Percentiles rank a stretch among this genome's conserved stretches.
Evolutionary conservation across 495 filamentous ascomycete genomes (phyloP).

Genomic region (Daldinia vernicosa): DNA sequence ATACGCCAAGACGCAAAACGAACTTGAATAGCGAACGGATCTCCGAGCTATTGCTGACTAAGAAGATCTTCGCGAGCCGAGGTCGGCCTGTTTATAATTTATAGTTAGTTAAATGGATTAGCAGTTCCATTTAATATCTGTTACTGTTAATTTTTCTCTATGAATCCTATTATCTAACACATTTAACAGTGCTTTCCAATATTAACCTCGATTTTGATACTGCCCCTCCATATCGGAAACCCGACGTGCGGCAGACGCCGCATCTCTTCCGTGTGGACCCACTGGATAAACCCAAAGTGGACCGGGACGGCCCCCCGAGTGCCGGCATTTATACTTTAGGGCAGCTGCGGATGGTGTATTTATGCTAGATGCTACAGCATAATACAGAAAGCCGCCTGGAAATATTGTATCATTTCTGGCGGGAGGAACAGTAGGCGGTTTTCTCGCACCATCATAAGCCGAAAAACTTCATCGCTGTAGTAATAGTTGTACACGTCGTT

Average conservation of each 20-base stretch:
- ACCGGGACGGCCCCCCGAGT: neutral
- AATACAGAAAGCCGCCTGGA: neutral
- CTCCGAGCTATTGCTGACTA: slow-evolving; percentile 21
- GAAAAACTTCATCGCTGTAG: too few relatives aligned
- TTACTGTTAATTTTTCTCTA: neutral
- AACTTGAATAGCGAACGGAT: neutral
- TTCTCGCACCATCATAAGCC: too few relatives aligned
- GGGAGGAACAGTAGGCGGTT: too few relatives aligned
- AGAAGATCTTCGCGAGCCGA: slow-evolving; percentile 18
- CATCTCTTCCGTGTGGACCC: neutral
- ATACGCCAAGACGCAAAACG: slow-evolving; percentile 22
- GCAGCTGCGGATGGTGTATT: neutral
- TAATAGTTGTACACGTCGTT: too few relatives aligned
- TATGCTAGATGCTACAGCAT: neutral
- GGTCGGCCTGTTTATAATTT: slow-evolving; percentile 15
- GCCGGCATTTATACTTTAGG: neutral
- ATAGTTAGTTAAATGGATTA: neutral
- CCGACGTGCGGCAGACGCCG: neutral
- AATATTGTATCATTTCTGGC: too few relatives aligned
- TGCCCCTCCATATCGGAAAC: slow-evolving; percentile 1
- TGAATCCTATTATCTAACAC: neutral
- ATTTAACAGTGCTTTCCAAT: neutral
- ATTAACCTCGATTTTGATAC: neutral
- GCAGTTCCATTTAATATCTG: neutral
- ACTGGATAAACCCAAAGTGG: neutral